Conservation (phyloP, 192 early-diverging fungal species). For the Entomortierella lignicola region DNA sequence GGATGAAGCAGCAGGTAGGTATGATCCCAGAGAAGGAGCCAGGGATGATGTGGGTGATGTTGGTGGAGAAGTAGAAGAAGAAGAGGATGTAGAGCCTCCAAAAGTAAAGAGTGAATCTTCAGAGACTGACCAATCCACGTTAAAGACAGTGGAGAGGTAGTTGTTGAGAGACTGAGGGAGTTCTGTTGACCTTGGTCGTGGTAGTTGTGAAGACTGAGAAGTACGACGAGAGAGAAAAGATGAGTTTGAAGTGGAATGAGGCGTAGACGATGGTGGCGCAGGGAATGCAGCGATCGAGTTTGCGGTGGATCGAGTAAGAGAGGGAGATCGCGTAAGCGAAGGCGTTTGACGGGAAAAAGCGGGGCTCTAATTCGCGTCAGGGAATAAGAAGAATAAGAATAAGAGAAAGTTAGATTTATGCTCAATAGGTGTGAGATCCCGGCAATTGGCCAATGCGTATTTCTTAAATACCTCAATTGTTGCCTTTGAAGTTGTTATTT, state of each 20-base stretch:
- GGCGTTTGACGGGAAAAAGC: background rate
- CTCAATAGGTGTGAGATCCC: background rate
- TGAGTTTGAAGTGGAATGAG: background rate
- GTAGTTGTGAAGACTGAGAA: background rate
- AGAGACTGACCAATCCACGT: slow-evolving; percentile 44
- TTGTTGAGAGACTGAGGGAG: slow-evolving; percentile 30
- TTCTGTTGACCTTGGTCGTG: slow-evolving; percentile 26
- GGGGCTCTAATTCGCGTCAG: background rate
- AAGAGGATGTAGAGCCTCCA: background rate
- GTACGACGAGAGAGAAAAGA: background rate
- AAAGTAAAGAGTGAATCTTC: slow-evolving; percentile 39
- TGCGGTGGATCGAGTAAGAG: background rate
- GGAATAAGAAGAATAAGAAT: background rate
- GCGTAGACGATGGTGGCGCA: background rate
- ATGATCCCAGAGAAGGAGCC: background rate
- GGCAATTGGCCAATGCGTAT: background rate
- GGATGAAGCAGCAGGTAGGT: background rate
- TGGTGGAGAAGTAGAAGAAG: background rate
- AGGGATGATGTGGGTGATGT: background rate
- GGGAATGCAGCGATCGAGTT: background rate
- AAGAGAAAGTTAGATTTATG: background rate
- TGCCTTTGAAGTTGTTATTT: background rate
- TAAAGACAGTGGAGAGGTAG: slow-evolving; percentile 39
- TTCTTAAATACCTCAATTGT: background rate
- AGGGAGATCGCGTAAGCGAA: background rate